phyloP scores from a whole-genome alignment of 2,329 filamentous ascomycete species.

The Ophiostoma angusticollis region DNA sequence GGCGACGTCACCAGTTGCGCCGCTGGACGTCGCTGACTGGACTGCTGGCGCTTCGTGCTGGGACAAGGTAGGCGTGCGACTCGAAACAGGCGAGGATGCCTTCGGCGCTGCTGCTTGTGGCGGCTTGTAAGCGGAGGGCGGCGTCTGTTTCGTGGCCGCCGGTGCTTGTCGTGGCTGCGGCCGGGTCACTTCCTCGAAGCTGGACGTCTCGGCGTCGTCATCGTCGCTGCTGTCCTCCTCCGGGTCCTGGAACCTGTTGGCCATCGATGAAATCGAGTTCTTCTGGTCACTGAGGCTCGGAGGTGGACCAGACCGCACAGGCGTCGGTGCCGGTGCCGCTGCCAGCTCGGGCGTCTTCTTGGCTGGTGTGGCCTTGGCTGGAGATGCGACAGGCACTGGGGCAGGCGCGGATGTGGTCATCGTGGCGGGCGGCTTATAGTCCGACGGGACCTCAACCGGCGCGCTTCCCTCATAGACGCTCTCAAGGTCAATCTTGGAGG shows the following conservation, averaged over 20 bases:
- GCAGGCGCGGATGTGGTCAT: constrained; percentile 30
- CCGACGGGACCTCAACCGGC: constrained; percentile 60
- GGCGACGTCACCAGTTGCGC: constrained; percentile 2
- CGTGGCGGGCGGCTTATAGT: constrained; percentile 45
- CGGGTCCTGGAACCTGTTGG: constrained; percentile 72
- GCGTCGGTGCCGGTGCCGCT: constrained; percentile 16
- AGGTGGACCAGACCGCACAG: constrained; percentile 37
- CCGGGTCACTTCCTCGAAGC: constrained; percentile 76
- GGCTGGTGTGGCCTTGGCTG: constrained; percentile 23
- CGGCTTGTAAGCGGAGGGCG: constrained; percentile 28
- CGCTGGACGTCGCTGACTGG: constrained; percentile 43
- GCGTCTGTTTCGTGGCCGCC: constrained; percentile 24
- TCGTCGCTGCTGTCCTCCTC: constrained; percentile 45
- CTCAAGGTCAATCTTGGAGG: constrained; percentile 87
- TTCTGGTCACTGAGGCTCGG: constrained; percentile 75
- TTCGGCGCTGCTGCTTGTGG: constrained; percentile 9
- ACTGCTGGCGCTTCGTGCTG: constrained; percentile 46
- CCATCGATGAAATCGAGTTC: constrained; percentile 71
- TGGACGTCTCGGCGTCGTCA: constrained; percentile 53
- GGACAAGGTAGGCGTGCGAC: not conserved
- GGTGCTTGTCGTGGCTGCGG: constrained; percentile 46
- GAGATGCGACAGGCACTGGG: constrained; percentile 24
- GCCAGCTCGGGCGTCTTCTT: constrained; percentile 38
- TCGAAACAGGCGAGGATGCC: constrained; percentile 16
- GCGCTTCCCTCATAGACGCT: constrained; percentile 77